Percentiles rank a stretch among this genome's conserved stretches.
These are phyloP conservation scores for Crithidia fasciculata DNA, from an alignment of 208 protist species.

Conservation along the genomic window DNA sequence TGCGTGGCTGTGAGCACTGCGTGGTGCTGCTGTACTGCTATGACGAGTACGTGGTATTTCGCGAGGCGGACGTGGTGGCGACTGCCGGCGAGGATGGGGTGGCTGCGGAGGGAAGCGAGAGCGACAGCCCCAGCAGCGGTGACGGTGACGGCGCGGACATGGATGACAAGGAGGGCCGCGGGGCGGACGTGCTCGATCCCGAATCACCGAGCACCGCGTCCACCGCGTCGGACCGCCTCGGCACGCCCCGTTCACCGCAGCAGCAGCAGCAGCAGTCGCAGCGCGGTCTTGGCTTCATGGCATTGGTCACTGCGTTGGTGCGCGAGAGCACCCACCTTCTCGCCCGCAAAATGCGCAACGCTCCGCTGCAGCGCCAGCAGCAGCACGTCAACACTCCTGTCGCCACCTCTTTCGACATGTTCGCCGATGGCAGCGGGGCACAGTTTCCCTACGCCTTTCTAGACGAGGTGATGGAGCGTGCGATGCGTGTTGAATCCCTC, in stretches of 20 bases:
- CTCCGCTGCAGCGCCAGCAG: not conserved
- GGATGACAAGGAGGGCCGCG: not conserved
- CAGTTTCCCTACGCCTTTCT: conserved; percentile 84
- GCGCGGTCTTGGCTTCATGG: conserved; percentile 14
- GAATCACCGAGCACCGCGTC: no score
- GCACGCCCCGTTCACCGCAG: no score
- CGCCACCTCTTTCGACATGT: conserved; percentile 25
- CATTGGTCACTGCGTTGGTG: conserved; percentile 15
- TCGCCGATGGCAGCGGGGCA: conserved; percentile 14
- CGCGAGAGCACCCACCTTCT: conserved; percentile 16
- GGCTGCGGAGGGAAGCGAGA: conserved; percentile 3
- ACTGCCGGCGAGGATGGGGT: conserved; percentile 16
- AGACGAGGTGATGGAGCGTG: conserved; percentile 70
- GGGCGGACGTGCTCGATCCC: not conserved
- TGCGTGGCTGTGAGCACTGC: conserved; percentile 89
- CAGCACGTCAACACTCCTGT: not conserved
- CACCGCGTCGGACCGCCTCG: no score
- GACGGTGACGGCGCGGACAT: no score
- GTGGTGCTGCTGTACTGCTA: conserved; percentile 57
- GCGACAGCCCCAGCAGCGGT: not conserved
- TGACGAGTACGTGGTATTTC: conserved; percentile 34
- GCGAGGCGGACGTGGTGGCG: conserved; percentile 8
- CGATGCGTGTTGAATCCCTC: conserved; percentile 56
- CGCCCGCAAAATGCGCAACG: conserved; percentile 9
- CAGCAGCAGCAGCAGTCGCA: not conserved